phyloP scores from a whole-genome alignment of 169 alveolate species.

The Eimeria tenella region DNA sequence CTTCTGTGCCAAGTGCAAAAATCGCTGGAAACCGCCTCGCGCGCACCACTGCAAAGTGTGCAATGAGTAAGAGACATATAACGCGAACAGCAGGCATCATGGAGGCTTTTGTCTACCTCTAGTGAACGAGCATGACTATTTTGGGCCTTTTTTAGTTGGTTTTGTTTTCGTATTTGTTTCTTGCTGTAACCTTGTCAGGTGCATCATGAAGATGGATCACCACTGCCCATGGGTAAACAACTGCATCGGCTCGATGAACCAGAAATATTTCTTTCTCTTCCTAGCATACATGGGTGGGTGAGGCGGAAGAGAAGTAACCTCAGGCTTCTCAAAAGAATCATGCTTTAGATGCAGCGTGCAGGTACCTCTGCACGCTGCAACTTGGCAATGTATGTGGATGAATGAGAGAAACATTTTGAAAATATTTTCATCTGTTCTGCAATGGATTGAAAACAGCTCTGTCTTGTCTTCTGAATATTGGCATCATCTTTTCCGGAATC shows the following conservation, averaged over 20 bases:
- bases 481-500: slow-evolving; percentile 59
- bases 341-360: not conserved
- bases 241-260: slow-evolving; percentile 93
- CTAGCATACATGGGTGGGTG: slow-evolving; percentile 84
- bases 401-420: not conserved
- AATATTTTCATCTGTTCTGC: not conserved
- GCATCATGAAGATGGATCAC: slow-evolving; percentile 89
- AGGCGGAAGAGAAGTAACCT: not conserved
- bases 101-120: not conserved
- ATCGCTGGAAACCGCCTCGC: slow-evolving; percentile 92
- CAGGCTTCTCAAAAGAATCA: not conserved
- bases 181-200: slow-evolving; percentile 23
- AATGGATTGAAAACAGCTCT: slow-evolving; percentile 29
- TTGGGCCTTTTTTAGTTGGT: not conserved
- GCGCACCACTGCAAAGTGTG: slow-evolving; percentile 93
- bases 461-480: slow-evolving; percentile 65
- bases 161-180: too few relatives aligned
- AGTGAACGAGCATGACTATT: not conserved
- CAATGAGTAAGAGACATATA: slow-evolving; percentile 84
- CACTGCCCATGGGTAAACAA: slow-evolving; percentile 94
- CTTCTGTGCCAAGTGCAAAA: slow-evolving; percentile 66
- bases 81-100: too few relatives aligned
- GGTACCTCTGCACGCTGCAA: not conserved
- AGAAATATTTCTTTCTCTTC: slow-evolving; percentile 91
- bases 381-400: not conserved